These are phyloP conservation scores for Butyriboletus loyo DNA, from an alignment of 768 basidiomycete genomes.

Conservation along the genomic window DNA sequence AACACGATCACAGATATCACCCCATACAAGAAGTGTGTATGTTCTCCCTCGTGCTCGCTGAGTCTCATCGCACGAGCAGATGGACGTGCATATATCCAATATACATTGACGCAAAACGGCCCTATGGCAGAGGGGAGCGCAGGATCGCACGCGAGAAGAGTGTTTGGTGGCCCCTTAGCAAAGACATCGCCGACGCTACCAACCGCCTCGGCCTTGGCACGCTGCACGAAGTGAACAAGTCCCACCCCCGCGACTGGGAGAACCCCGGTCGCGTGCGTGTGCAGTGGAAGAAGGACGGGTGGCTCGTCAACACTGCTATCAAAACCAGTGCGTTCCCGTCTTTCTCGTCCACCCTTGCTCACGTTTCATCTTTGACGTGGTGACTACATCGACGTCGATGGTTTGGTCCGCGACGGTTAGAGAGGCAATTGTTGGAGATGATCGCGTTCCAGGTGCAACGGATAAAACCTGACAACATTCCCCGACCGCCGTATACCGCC, in stretches of 20 bases:
- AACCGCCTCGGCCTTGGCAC: conserved; percentile 72
- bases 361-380: background rate
- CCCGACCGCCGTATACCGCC: conserved; percentile 58
- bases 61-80: conserved; percentile 39
- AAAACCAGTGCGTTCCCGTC: conserved; percentile 61
- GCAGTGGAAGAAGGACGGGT: conserved; percentile 82
- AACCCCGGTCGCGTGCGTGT: conserved; percentile 96
- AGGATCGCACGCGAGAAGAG: conserved; percentile 75
- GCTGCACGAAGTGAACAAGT: conserved; percentile 86
- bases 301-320: conserved; percentile 61
- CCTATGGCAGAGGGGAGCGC: conserved; percentile 79
- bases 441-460: conserved; percentile 72
- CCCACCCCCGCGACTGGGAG: conserved; percentile 96
- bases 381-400: background rate
- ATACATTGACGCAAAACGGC: conserved; percentile 93
- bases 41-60: background rate
- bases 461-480: conserved; percentile 66
- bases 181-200: conserved; percentile 87
- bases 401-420: conserved; percentile 36
- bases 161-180: conserved; percentile 94
- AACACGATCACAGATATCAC: conserved; percentile 67
- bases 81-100: conserved; percentile 98
- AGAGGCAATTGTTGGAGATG: conserved; percentile 76
- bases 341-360: background rate
- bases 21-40: conserved; percentile 75